Evolutionary conservation across 306 rosid species (phyloP).

Genomic region (Cucurbita ficifolia): DNA sequence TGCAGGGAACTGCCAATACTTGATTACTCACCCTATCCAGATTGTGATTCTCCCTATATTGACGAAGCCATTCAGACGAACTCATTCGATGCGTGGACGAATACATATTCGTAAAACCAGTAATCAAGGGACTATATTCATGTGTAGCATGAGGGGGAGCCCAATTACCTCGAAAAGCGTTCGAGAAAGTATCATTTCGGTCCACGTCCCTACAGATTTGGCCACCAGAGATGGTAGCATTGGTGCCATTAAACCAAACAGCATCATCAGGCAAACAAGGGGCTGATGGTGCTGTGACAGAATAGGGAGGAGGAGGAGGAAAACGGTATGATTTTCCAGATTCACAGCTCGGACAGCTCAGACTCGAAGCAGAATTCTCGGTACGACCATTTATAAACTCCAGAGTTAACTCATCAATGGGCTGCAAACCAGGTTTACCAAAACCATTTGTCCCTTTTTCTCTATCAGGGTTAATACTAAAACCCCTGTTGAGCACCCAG

Average conservation of each 20-base stretch:
- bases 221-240: conserved; percentile 20
- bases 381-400: conserved; percentile 24
- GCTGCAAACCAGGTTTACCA: conserved; percentile 29
- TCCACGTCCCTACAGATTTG: conserved; percentile 4
- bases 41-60: conserved; percentile 48
- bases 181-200: conserved; percentile 10
- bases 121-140: conserved; percentile 28
- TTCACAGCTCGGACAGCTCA: background rate
- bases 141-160: conserved; percentile 26
- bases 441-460: conserved; percentile 26
- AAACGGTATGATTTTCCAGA: conserved; percentile 17
- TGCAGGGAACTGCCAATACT: conserved; percentile 22
- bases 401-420: conserved; percentile 51
- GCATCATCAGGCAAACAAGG: conserved; percentile 73
- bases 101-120: conserved; percentile 14
- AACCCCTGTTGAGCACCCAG: conserved; percentile 59
- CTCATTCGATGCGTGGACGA: conserved; percentile 54
- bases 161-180: conserved; percentile 28
- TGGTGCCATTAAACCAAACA: conserved; percentile 37
- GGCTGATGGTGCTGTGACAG: conserved; percentile 74
- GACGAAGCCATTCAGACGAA: conserved; percentile 95
- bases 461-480: conserved; percentile 16
- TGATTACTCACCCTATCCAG: conserved; percentile 23
- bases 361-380: conserved; percentile 14
- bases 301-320: conserved; percentile 38